Base-by-base conservation (phyloP, 495 filamentous ascomycete genomes). In the Neurospora hispaniola region DNA sequence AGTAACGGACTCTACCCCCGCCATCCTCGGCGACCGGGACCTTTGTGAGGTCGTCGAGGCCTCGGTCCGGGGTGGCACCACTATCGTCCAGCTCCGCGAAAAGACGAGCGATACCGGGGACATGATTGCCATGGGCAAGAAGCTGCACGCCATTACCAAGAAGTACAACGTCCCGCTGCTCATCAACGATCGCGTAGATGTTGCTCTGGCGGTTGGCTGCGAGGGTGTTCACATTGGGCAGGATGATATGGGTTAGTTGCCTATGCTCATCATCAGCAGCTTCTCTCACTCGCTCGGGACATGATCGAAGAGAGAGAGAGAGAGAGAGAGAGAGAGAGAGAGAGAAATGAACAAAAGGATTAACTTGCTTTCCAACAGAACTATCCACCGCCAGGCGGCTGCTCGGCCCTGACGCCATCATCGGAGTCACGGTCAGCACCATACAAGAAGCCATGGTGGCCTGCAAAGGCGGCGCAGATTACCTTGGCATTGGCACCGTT, bases 221-320 rank as follows among this genome's bases (percentile, higher is more conserved):
- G 95, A 97, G 79, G 96, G 96, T 62, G 92, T 97, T 16, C 95
- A 99, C 80, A 86, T 99, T 48, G 95, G 96, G 41, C 95, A 97
- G 81, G 93, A 97, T 87, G 95, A 99, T 81, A 90, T 97, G 85
- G 86, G 92, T 94, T 81, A 71, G 86, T 79, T 8, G 27, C 31
- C 69, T 20, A 42, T 76, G 66, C 48, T 35, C 38, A 23, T 69
- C 39, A 39, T 4, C 39, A 39, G 39, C 48, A 27, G 48, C 48
- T 27, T 54, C 11, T 42, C 20, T 70, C 31, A 23, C 20, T 62
- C 69, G 39, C 70, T 10, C 68, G 27, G 48, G 38, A 20, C 2
- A 59, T 59, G 48, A 16, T 59, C 12, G 12, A 16, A 59, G 9
- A 11, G 18, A 48, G 4, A 20, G 44, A 48, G 27, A 31, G 27